Base-by-base conservation (phyloP, 164 flowering plant genomes). In the Vitis cinerea region DNA sequence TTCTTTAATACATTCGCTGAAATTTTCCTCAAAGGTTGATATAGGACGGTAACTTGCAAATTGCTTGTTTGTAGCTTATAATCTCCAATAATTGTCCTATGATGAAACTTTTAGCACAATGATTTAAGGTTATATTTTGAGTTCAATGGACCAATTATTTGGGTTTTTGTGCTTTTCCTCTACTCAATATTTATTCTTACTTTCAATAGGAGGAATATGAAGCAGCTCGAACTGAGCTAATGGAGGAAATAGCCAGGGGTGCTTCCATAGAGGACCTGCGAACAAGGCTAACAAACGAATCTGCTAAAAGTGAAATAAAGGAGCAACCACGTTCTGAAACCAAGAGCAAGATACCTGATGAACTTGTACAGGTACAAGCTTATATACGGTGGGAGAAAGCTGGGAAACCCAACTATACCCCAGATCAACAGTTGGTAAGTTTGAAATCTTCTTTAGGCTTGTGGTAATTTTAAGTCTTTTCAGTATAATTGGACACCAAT, bases 371-470 rank as follows among this genome's bases (percentile, higher is more conserved):
- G 67, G 72, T 83, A 57, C 97, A 91, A 75, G 86, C 97, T 66
- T 91, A 80, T 77, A 73, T 86, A 78, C 74, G 94, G 37, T 91
- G 97, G 97, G 97, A 91, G 74, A 91, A 82, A 78, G 94, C 97
- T 16, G 94, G 97, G 75, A 89, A 89, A 74, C 97, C 97, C 13
- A 82, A 81, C 68, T 89, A 84, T 71, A 77, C 91, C 23, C 84
- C 82, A 37, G 94, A 89, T 50, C 64, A 88, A 71, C 88, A 91
- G 82, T 79, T 84, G 75, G 97, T 89, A 85, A 77, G 13, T 53
- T 53, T 70, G 70, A 15, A 52, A 63, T 67, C 55, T 67, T 66
- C 56, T 50, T 67, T 64, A 3, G 19, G 44, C 10, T 44, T 48
- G 50, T 61, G 16, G 17, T 61, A 66, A 50, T 30, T 70, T 1